These are phyloP conservation scores for Leptographium radiaticola DNA, from an alignment of 2,329 filamentous ascomycete species.

Conservation along the genomic window DNA sequence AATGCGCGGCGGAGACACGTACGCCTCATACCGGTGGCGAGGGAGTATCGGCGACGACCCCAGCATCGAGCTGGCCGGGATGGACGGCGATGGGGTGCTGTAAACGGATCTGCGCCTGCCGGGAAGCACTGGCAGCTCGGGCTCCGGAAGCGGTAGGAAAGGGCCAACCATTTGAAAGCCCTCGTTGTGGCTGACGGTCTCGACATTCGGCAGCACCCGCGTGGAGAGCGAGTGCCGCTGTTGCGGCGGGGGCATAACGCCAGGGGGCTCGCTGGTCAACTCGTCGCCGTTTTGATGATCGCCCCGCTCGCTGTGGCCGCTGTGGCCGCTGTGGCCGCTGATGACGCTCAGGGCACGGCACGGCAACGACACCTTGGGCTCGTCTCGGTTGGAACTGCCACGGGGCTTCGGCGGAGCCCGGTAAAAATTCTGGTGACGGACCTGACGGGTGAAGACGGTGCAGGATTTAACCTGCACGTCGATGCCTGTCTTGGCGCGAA, in stretches of 20 bases:
- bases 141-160: not conserved
- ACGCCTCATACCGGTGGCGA: not conserved
- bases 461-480: not conserved
- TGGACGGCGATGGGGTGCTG: conserved; percentile 5
- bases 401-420: not conserved
- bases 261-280: no score
- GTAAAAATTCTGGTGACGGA: not conserved
- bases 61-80: not conserved
- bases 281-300: no score
- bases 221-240: no score
- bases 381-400: no score
- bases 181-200: not conserved
- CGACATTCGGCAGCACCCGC: no score
- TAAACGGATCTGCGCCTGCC: conserved; percentile 1
- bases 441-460: not conserved
- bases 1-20: conserved; percentile 3
- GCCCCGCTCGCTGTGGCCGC: not conserved
- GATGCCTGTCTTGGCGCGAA: not conserved
- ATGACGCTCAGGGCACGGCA: no score
- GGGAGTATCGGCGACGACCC: not conserved
- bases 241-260: no score
- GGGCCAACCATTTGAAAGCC: not conserved
- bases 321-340: not conserved
- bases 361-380: no score
- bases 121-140: not conserved